phyloP scores from a whole-genome alignment of 306 rosid genomes.

The Vigna angularis region DNA sequence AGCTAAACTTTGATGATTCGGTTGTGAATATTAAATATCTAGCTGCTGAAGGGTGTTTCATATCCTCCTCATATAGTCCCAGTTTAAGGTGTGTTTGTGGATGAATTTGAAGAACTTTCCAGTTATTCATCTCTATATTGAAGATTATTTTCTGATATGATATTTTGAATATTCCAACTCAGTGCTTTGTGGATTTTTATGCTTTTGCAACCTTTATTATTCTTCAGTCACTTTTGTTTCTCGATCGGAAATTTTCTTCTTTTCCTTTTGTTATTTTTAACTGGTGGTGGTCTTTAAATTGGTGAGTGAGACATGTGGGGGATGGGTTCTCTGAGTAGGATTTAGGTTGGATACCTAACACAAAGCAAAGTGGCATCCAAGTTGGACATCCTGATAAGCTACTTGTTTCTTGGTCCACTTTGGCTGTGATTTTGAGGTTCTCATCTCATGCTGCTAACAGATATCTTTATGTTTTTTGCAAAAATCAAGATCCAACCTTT shows the following conservation, averaged over 20 bases:
- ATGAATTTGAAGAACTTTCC: slow-evolving; percentile 20
- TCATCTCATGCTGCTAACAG: slow-evolving; percentile 28
- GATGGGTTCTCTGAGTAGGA: slow-evolving; percentile 42
- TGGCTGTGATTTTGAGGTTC: slow-evolving; percentile 39
- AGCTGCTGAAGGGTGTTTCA: slow-evolving; percentile 40
- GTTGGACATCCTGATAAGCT: slow-evolving; percentile 45
- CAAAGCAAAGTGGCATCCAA: slow-evolving; percentile 43
- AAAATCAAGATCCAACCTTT: slow-evolving; percentile 45
- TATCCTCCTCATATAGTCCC: slow-evolving; percentile 19
- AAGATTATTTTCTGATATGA: neutral
- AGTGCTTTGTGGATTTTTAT: slow-evolving; percentile 38
- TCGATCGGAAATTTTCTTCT: slow-evolving; percentile 33
- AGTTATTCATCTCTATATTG: slow-evolving; percentile 26
- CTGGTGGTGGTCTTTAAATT: slow-evolving; percentile 26
- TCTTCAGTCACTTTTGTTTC: slow-evolving; percentile 37
- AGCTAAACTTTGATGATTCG: slow-evolving; percentile 9
- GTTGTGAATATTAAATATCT: slow-evolving; percentile 26
- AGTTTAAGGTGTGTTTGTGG: slow-evolving; percentile 35
- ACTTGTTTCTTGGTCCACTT: slow-evolving; percentile 35
- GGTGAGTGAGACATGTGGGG: slow-evolving; percentile 51
- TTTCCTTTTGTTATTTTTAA: neutral
- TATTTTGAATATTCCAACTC: slow-evolving; percentile 37
- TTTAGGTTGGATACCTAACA: slow-evolving; percentile 35
- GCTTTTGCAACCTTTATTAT: slow-evolving; percentile 38
- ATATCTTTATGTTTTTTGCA: slow-evolving; percentile 14